These are phyloP conservation scores for Peronosclerospora sorghi DNA, from an alignment of 352 stramenopile genomes.

Conservation along the genomic window DNA sequence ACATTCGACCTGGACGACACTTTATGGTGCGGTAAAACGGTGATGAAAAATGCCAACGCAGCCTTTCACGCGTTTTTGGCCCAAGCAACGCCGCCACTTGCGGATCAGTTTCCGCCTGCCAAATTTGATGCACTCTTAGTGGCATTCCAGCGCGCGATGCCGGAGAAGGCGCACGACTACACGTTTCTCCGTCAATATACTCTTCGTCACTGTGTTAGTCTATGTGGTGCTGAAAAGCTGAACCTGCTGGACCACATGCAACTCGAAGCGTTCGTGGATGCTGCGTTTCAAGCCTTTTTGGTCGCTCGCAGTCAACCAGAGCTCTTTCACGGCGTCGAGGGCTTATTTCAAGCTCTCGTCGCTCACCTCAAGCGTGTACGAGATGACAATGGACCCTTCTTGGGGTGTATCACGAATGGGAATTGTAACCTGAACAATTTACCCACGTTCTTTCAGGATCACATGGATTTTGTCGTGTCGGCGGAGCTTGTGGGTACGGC, in stretches of 20 bases:
- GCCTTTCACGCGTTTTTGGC: constrained; percentile 43
- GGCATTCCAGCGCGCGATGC: constrained; percentile 30
- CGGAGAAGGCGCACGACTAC: constrained; percentile 48
- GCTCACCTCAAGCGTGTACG: constrained; percentile 10
- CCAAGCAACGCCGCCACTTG: constrained; percentile 20
- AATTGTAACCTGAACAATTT: constrained; percentile 44
- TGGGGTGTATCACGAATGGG: constrained; percentile 69
- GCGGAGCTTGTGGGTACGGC: constrained; percentile 35
- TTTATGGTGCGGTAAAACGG: constrained; percentile 47
- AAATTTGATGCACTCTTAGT: constrained; percentile 32
- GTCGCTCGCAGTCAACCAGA: constrained; percentile 42
- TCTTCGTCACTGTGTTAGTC: constrained; percentile 31
- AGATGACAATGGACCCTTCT: constrained; percentile 1
- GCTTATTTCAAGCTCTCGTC: constrained; percentile 31
- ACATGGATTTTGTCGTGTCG: constrained; percentile 44
- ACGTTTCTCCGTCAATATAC: constrained; percentile 55
- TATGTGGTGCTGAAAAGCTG: constrained; percentile 15
- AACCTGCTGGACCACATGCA: constrained; percentile 7
- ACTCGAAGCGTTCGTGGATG: constrained; percentile 32
- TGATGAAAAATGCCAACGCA: constrained; percentile 32
- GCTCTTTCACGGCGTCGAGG: constrained; percentile 46
- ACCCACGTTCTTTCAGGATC: constrained; percentile 27
- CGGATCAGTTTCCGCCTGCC: constrained; percentile 27
- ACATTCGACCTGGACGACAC: constrained; percentile 80
- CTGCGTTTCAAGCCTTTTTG: constrained; percentile 49